These are phyloP conservation scores for Gaeumannomyces sp. DNA, from an alignment of 2,329 filamentous ascomycete species.

Conservation along the genomic window DNA sequence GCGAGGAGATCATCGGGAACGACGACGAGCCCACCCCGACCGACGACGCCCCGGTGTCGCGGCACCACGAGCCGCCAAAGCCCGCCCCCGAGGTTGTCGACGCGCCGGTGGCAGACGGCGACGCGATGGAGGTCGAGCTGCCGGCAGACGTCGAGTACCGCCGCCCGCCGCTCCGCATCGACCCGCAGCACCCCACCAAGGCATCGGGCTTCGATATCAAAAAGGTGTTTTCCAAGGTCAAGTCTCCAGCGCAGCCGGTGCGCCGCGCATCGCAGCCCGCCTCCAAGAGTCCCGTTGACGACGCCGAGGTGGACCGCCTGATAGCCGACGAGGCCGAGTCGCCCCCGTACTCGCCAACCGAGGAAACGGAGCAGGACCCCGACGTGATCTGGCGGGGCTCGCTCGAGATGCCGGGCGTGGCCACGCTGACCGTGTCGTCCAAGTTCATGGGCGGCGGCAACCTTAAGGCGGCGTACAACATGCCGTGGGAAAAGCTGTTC, in stretches of 20 bases:
- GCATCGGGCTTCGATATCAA: conserved; percentile 69
- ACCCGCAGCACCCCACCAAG: conserved; percentile 48
- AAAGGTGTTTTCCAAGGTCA: conserved; percentile 77
- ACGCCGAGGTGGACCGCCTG: conserved; percentile 85
- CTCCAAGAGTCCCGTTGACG: conserved; percentile 57
- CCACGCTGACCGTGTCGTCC: conserved; percentile 69
- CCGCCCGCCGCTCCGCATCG: conserved; percentile 31
- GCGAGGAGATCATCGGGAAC: conserved; percentile 69
- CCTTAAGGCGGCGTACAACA: conserved; percentile 49
- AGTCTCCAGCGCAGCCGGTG: conserved; percentile 54
- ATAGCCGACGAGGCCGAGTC: conserved; percentile 70
- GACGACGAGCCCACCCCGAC: conserved; percentile 54
- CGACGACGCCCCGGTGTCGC: conserved; percentile 2
- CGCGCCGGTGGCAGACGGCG: conserved; percentile 8
- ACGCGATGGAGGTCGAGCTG: conserved; percentile 16
- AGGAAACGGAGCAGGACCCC: conserved; percentile 55
- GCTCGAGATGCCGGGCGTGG: conserved; percentile 69
- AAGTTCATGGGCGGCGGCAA: conserved; percentile 82
- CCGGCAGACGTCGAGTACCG: conserved; percentile 19
- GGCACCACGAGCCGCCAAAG: neutral
- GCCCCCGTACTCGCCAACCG: conserved; percentile 76
- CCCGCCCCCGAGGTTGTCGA: neutral
- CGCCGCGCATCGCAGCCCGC: conserved; percentile 42
- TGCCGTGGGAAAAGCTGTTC: conserved; percentile 67
- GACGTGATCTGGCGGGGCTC: conserved; percentile 73